Evolutionary conservation across 2,329 filamentous ascomycete species (phyloP).

Genomic region (Colletotrichum sp.): DNA sequence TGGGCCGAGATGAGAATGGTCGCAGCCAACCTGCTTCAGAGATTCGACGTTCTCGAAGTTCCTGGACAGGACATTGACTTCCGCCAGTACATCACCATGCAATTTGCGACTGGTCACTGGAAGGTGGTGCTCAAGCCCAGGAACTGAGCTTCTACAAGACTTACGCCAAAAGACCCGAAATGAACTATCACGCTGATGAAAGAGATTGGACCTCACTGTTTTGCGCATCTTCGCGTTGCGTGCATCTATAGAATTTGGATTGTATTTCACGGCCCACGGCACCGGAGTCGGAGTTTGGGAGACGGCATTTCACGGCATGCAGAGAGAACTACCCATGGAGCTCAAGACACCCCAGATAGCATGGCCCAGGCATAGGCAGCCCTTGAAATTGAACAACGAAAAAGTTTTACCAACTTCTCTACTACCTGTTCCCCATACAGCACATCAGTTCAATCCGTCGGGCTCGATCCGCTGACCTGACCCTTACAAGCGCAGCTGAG

Average conservation of each 20-base stretch:
- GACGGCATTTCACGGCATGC: background rate
- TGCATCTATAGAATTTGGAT: background rate
- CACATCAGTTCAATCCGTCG: background rate
- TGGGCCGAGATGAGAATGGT: slow-evolving; percentile 30
- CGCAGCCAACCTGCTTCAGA: slow-evolving; percentile 24
- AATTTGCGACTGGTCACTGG: slow-evolving; percentile 30
- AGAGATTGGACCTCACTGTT: background rate
- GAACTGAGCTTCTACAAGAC: background rate
- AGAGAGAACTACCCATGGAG: background rate
- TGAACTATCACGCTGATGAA: background rate
- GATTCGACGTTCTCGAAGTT: slow-evolving; percentile 26
- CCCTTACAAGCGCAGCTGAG: background rate
- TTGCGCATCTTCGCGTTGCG: background rate
- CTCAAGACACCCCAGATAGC: background rate
- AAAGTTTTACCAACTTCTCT: background rate
- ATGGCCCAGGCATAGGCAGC: background rate
- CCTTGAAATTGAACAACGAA: background rate
- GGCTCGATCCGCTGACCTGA: background rate
- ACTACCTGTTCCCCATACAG: too few relatives aligned
- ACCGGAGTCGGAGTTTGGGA: background rate
- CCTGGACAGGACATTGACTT: slow-evolving; percentile 26
- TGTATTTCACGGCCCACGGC: background rate
- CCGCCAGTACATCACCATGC: slow-evolving; percentile 29
- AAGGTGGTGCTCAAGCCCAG: slow-evolving; percentile 36
- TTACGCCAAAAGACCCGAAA: too few relatives aligned